A percentile compares a stretch with the other conserved stretches of the same genome.
phyloP scores from a whole-genome alignment of 331 rosid species.

The Pyracantha coccinea region DNA sequence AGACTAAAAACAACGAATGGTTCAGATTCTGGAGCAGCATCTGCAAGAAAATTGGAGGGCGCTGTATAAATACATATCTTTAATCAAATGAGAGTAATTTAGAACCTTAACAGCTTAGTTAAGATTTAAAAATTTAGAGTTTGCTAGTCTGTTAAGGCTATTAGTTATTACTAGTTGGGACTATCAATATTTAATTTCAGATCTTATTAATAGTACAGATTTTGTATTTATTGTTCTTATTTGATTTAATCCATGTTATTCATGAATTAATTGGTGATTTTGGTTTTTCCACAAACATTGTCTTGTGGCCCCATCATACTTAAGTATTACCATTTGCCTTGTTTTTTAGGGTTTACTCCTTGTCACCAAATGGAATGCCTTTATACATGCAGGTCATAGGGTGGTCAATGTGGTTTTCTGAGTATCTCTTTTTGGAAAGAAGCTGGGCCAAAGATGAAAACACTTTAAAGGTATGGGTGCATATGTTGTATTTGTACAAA shows the following conservation, averaged over 20 bases:
- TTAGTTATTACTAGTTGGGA: background rate
- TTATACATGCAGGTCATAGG: slow-evolving; percentile 75
- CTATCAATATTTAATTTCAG: background rate
- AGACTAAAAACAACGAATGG: background rate
- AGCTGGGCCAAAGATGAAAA: slow-evolving; percentile 94
- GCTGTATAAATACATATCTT: background rate
- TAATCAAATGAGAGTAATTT: background rate
- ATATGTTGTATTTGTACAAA: background rate
- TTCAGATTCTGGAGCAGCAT: background rate
- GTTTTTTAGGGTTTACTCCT: background rate
- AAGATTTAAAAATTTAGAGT: background rate
- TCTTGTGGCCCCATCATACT: background rate
- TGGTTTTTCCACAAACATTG: background rate
- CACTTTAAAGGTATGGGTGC: slow-evolving; percentile 58
- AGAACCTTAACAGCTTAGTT: background rate
- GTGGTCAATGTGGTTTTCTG: slow-evolving; percentile 99
- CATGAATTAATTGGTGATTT: background rate
- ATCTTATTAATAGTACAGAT: background rate
- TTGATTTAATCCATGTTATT: background rate
- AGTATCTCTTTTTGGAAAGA: slow-evolving; percentile 93
- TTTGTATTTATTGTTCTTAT: background rate
- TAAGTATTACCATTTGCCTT: background rate
- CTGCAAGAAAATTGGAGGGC: background rate
- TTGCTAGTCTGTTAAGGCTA: background rate
- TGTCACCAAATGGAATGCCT: background rate